Evolutionary conservation across 495 filamentous ascomycete species (phyloP), one percentile per base, ranked within the genome.

Genomic region (Penicillium herquei): DNA sequence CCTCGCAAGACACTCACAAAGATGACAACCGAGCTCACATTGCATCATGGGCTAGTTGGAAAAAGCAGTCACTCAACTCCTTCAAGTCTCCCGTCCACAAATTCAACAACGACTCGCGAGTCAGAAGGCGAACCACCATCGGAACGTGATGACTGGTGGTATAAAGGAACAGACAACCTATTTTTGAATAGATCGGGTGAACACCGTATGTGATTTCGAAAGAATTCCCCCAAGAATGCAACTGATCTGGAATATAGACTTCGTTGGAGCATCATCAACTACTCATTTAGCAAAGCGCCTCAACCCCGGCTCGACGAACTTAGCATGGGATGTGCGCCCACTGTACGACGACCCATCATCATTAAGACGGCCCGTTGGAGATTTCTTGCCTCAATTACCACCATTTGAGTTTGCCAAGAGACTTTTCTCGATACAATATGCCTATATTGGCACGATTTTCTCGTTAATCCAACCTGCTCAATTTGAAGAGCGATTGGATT

Each of bases 391-490:
- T 14, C 70, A 71, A 9, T 58, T 80, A 1, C 78, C 78, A 1
- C 74, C 75, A 0, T 62, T 70, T 32, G 73, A 78, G 14, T 71
- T 74, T 55, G 76, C 74, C 5, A 77, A 75, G 48, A 67, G 74
- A 4, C 63, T 78, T 0, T 80, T 78, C 50, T 74, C 70, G 58
- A 73, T 74, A 9, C 76, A 80, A 54, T 79, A 79, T 56, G 63
- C 69, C 18, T 80, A 78, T 51, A 77, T 80, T 35, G 78, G 78
- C n/a, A 79, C 78, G 31, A 80, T 80, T 33, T 80, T 80, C 45
- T 76, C 75, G 17, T 65, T 80, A 8, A 75, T 76, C 16, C 66
- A 75, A 8, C 75, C 78, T 0, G 41, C 44, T n/a, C 57, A 70
- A 46, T 79, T 78, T 40, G 75, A 80, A 54, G 63, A 66, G 21